Evolutionary conservation across 805 yeast genomes (phyloP), one percentile per base, ranked within the genome.

Genomic region (Saturnispora quitensis): DNA sequence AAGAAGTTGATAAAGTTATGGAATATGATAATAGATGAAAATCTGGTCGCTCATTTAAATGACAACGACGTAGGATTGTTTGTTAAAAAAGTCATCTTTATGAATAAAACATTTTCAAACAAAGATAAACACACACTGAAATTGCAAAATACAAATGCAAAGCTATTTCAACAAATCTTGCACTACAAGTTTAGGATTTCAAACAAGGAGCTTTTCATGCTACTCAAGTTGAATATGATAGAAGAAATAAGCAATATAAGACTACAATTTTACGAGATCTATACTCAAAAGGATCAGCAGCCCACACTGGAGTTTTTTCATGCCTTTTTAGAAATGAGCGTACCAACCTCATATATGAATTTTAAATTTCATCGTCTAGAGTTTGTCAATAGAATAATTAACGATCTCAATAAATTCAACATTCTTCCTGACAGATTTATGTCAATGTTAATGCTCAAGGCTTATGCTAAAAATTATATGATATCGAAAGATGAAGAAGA

Each of bases 161-260:
- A 36, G 5, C 20, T 56, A 4, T 40, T 56, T 20, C 34, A 24
- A 6, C 55, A 53, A 15, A n/a, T 56, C 7, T 45, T 48, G 35
- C 17, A 28, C 1, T 43, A 45, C 2, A 34, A 48, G 4, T 43
- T 53, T 18, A 46, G 45, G 9, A 18, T 52, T 9, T 52, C 56
- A 5, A 54, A 48, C 27, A 53, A 50, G 34, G 58, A 56, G 25
- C 20, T 56, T 13, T 56, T 56, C 31, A 40, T 47, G 13, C 9
- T 56, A 36, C 36, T 56, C 18, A 50, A 52, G 17, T 46, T 51
- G 25, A 45, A 56, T 3, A 47, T 33, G 25, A 20, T 44, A 3
- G 24, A 35, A 7, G 34, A 43, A 36, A 27, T 38, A 18, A 34
- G 17, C 20, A 38, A 43, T 8, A 50, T 50, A 8, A 38, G 28